Base-by-base conservation (phyloP, 306 rosid species). In the Biancaea sappan region DNA sequence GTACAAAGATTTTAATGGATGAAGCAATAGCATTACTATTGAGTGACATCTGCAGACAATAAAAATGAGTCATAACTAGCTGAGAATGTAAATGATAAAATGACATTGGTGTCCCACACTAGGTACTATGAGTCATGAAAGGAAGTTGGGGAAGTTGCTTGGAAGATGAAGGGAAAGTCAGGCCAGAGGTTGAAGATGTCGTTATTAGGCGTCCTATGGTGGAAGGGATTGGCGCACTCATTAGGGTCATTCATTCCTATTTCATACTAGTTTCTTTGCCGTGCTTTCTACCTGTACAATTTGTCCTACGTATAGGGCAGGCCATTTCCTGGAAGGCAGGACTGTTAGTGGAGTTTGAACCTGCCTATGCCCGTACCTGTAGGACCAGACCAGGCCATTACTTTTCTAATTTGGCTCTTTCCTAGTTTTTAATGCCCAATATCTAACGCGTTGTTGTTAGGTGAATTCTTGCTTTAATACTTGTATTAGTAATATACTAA, bases 341-440 rank as follows among this genome's bases (percentile, higher is more conserved):
- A 47, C 48, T 5, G 65, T 35, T 46, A 32, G 58, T 69, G 54
- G 57, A 40, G 54, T 61, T 59, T 61, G 57, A 77, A 69, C 47
- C 14, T 59, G 67, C 47, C 18, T 34, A 44, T 13, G 50, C 14
- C 19, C 3, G 19, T 0, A 44, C 18, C n/a, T 46, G 19, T 31
- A 46, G 80, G 69, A 47, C 35, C 69, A 31, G n/a, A n/a, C n/a
- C n/a, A n/a, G n/a, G n/a, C n/a, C n/a, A n/a, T 77, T 15, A 21
- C 3, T 16, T 22, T 46, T 16, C 74, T 52, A 44, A 67, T 52
- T 74, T 51, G 31, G 63, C 40, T 48, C 35, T 41, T 44, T 59
- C 61, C 46, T 40, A 1, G 12, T 14, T 44, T 44, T 6, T 3
- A 44, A 14, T 44, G n/a, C 50, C 50, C n/a, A n/a, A n/a, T n/a